Conservation (phyloP, 768 basidiomycete species). For the Trametes punicea region DNA sequence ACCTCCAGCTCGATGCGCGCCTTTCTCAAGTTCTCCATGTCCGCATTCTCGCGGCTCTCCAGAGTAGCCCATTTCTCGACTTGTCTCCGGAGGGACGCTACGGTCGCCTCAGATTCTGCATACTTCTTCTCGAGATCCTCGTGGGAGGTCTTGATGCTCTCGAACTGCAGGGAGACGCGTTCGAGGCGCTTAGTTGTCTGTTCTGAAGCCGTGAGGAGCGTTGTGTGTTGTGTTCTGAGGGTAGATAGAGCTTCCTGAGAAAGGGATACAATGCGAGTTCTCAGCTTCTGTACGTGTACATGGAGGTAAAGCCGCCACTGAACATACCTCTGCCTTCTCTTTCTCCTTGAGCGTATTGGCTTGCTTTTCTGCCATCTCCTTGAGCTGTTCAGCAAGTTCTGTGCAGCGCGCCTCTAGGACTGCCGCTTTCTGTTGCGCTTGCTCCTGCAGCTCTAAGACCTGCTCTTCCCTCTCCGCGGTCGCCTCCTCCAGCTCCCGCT, state of each 20-base stretch:
- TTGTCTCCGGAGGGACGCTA: conserved; percentile 56
- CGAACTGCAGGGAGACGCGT: conserved; percentile 54
- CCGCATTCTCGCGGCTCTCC: conserved; percentile 60
- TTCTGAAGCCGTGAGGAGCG: conserved; percentile 44
- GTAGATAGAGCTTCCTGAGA: conserved; percentile 37
- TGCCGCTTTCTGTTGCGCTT: conserved; percentile 28
- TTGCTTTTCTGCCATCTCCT: conserved; percentile 40
- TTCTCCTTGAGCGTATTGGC: conserved; percentile 40
- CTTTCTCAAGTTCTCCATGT: conserved; percentile 53
- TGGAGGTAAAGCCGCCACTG: not conserved
- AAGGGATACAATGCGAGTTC: not conserved
- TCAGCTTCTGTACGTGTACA: not conserved
- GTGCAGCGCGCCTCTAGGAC: conserved; percentile 31
- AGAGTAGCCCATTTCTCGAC: conserved; percentile 66
- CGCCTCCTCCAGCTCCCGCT: conserved; percentile 40
- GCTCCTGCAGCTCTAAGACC: conserved; percentile 31
- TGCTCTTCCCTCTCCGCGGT: conserved; percentile 40
- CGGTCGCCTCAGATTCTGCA: conserved; percentile 55
- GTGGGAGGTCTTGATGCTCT: conserved; percentile 50
- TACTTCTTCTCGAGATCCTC: conserved; percentile 54
- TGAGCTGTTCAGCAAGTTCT: conserved; percentile 36
- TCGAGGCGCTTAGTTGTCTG: conserved; percentile 51
- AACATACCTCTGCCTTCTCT: conserved; percentile 36
- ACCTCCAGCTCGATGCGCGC: conserved; percentile 55
- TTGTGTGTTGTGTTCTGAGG: conserved; percentile 50